Conservation (phyloP, 2,329 filamentous ascomycete genomes). For the Paecilomyces fulvus region DNA sequence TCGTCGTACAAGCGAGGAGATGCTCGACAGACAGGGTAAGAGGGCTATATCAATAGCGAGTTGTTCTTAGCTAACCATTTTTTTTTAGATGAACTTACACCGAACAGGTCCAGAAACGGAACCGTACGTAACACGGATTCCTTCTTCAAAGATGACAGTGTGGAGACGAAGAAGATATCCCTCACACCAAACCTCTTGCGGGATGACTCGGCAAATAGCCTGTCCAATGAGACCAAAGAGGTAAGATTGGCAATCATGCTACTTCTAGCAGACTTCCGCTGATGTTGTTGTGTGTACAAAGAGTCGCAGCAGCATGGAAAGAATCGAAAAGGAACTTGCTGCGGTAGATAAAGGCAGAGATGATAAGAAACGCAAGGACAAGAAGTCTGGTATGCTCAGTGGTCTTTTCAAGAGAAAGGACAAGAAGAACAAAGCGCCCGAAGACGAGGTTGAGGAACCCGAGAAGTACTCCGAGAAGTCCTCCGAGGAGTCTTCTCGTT, state of each 20-base stretch:
- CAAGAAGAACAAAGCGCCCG: constrained; percentile 46
- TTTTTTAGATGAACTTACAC: constrained; percentile 18
- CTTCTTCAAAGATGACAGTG: constrained; percentile 92
- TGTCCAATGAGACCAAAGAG: constrained; percentile 30
- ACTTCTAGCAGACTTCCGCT: not conserved
- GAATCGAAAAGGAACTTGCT: constrained; percentile 59
- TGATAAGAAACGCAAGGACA: constrained; percentile 65
- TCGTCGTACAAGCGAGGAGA: constrained; percentile 57
- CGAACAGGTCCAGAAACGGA: constrained; percentile 64
- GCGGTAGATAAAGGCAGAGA: constrained; percentile 59
- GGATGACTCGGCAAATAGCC: constrained; percentile 54
- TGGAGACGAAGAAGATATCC: constrained; percentile 95
- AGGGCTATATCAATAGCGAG: not conserved
- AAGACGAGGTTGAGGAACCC: constrained; percentile 38
- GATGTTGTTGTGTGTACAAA: constrained; percentile 24
- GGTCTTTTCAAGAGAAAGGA: constrained; percentile 61
- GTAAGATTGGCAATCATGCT: constrained; percentile 14
- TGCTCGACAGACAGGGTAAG: constrained; percentile 43
- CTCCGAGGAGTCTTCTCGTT: constrained; percentile 49
- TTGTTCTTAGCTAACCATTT: constrained; percentile 5
- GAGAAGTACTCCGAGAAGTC: constrained; percentile 58
- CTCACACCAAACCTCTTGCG: constrained; percentile 86
- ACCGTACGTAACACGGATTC: constrained; percentile 88
- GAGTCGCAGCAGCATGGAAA: constrained; percentile 63
- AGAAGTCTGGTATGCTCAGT: constrained; percentile 64